Base-by-base conservation (phyloP, 2,329 filamentous ascomycete species). In the Calonectria pteridis region DNA sequence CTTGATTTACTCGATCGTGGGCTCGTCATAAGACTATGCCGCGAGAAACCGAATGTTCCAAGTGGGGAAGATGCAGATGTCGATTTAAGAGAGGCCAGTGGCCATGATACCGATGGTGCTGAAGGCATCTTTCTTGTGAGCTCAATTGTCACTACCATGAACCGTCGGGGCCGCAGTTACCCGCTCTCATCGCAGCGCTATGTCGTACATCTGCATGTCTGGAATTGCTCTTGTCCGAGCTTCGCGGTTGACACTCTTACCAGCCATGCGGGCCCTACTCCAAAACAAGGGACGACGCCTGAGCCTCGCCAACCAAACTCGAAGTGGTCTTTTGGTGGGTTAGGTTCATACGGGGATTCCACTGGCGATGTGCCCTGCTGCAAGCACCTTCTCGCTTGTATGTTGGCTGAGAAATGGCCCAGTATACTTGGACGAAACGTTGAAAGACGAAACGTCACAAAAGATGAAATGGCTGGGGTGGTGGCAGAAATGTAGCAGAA, bases 181-280 rank as follows among this genome's bases (percentile, higher is more conserved):
- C 43, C 70, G 2, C 51, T 70, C 11, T 74, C 75, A 6, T 72
- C 79, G 28, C 77, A 76, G 50, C 76, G 79, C 65, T 97, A 98
- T 84, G 87, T 94, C 78, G 94, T 98, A 20, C 91, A 93, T 13
- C 88, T 96, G 1, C 79, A 83, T 1, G 91, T 93, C 1, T 98
- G 97, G 97, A 95, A 94, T 83, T 99, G 97, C 84, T 94, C 92
- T 1, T 99, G 97, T 86, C 93, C 95, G 4, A 93, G 92, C 1
- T 98, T 98, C 83, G 89, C 93, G 0, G 93, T 97, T 75, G 88
- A 93, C 26, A 90, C 93, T 3, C 96, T 95, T 78, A 87, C 80
- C 28, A 73, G 62, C n/a, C 72, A 74, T 16, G 43, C 62, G 58
- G 75, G 29, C 18, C 20, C 74, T 31, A 13, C 67, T 20, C n/a